A percentile compares a stretch with the other conserved stretches of the same genome.
Evolutionary conservation across 495 filamentous ascomycete genomes (phyloP).

Genomic region (Penicillium mononematosum): DNA sequence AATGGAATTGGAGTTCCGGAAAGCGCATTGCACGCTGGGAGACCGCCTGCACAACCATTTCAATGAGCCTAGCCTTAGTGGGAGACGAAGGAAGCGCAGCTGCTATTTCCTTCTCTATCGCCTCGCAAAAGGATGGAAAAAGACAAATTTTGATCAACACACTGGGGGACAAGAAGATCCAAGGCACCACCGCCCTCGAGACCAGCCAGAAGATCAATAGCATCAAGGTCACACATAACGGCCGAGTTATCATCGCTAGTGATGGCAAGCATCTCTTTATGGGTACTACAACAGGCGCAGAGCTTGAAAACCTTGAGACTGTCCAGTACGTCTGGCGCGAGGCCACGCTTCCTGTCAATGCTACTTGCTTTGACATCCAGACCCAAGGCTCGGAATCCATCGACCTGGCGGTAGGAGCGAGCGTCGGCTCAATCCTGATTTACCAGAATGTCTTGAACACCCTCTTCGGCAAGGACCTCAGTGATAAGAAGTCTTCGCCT

Average conservation of each 20-base stretch:
- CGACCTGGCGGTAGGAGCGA: conserved; percentile 73
- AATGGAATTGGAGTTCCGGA: conserved; percentile 75
- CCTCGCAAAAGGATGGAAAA: conserved; percentile 33
- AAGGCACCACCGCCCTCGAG: conserved; percentile 27
- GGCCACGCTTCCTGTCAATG: conserved; percentile 35
- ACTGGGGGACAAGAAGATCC: conserved; percentile 25
- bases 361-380: conserved; percentile 37
- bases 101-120: conserved; percentile 19
- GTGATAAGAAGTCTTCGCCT: conserved; percentile 42
- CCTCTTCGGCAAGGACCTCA: conserved; percentile 42
- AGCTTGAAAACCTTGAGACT: conserved; percentile 16
- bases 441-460: conserved; percentile 70
- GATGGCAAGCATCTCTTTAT: conserved; percentile 36
- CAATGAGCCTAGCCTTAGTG: conserved; percentile 23
- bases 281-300: conserved; percentile 24
- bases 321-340: conserved; percentile 53
- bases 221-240: conserved; percentile 34
- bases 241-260: conserved; percentile 39
- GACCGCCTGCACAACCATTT: conserved; percentile 24
- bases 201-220: conserved; percentile 32
- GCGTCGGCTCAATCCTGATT: conserved; percentile 69
- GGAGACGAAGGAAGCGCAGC: conserved; percentile 14
- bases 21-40: conserved; percentile 49
- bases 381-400: conserved; percentile 38
- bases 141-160: conserved; percentile 30